Base-by-base conservation (phyloP, 2,329 filamentous ascomycete genomes). In the Ophiostoma himal-ulmi region DNA sequence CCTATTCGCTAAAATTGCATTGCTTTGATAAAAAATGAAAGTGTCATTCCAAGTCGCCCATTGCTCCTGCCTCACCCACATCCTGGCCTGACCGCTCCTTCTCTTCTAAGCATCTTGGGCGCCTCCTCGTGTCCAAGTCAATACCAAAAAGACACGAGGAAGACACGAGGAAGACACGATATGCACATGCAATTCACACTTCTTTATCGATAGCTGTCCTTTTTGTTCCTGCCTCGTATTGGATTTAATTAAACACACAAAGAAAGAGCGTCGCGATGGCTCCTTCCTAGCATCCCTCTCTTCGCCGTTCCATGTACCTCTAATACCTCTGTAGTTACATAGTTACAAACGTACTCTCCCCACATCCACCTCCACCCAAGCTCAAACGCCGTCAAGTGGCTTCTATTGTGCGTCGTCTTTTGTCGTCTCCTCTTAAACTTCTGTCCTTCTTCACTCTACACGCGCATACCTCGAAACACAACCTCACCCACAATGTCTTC, bases 11-110 rank as follows among this genome's bases (percentile, higher is more conserved):
- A 26, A 36, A 30, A 30, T 30, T 62, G 13, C 26, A 7, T 10
- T 54, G 10, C 7, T 26, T 22, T 13, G 7, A 26, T 26, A 34
- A 26, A 60, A 60, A 17, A 30, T 22, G 5, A 13, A 62, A 57
- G 52, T 57, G 57, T 2, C 52, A 57, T 57, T 57, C 22, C 22
- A 57, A 48, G 11, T 54, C 17, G 41, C 41, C 54, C 54, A 60
- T 60, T 30, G 57, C 52, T n/a, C 64, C 17, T 37, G 6, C 41
- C 36, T 57, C 44, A 44, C 14, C 39, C 39, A 44, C 44, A 52
- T 52, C 14, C 11, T 2, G 57, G 39, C 34, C 52, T 71, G 70
- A 71, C 70, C 70, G 70, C 70, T 71, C 70, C 70, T 71, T 71
- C 60, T 34, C 26, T 62, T 14, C 11, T 34, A 22, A 62, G 14